These are phyloP conservation scores for Entomortierella parvispora DNA, from an alignment of 192 early-diverging fungal genomes.

Conservation along the genomic window DNA sequence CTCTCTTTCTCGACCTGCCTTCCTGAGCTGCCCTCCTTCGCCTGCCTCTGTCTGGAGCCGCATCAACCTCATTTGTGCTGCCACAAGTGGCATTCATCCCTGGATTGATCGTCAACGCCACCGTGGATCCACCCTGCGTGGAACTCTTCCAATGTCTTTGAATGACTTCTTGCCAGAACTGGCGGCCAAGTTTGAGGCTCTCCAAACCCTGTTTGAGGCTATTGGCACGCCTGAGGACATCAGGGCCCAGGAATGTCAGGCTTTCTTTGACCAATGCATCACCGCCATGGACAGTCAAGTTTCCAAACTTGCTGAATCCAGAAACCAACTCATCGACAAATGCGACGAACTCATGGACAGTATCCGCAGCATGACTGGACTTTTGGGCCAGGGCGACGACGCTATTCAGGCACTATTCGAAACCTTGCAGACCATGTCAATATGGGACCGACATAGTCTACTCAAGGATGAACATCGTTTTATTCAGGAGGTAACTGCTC, in stretches of 20 bases:
- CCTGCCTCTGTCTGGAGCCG: too few species aligned
- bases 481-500: slow-evolving; percentile 21
- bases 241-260: slow-evolving; percentile 19
- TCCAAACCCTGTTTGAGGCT: slow-evolving; percentile 26
- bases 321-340: not conserved
- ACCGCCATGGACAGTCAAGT: slow-evolving; percentile 21
- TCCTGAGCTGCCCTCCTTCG: too few species aligned
- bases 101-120: too few species aligned
- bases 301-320: slow-evolving; percentile 8
- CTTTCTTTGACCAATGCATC: slow-evolving; percentile 35
- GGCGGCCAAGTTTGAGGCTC: slow-evolving; percentile 42
- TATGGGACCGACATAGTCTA: slow-evolving; percentile 32
- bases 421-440: slow-evolving; percentile 27
- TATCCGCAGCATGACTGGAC: slow-evolving; percentile 24
- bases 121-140: too few species aligned
- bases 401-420: slow-evolving; percentile 12
- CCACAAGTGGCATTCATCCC: too few species aligned
- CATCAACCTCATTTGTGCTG: too few species aligned
- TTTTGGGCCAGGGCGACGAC: slow-evolving; percentile 35
- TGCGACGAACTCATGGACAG: slow-evolving; percentile 23
- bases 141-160: slow-evolving; percentile 27
- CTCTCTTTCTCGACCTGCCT: too few species aligned
- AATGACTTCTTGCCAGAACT: slow-evolving; percentile 47
- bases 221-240: slow-evolving; percentile 35
- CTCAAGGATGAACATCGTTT: slow-evolving; percentile 26